phyloP scores from a whole-genome alignment of 2,329 filamentous ascomycete species.

The Trichoderma sp. region DNA sequence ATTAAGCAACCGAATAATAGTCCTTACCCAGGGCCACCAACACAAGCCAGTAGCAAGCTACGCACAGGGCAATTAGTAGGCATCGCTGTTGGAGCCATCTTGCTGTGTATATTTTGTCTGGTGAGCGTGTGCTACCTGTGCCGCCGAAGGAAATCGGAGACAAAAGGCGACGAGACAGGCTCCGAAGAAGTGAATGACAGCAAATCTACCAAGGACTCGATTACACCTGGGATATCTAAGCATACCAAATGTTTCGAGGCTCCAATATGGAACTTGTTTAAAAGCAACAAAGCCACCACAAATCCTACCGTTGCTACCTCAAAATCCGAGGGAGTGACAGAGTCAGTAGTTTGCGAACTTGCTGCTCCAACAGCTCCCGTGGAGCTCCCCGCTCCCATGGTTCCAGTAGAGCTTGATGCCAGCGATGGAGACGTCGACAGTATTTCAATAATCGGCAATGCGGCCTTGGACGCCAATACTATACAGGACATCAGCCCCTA shows the following conservation, averaged over 20 bases:
- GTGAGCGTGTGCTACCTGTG: conserved; percentile 40
- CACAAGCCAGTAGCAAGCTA: conserved; percentile 34
- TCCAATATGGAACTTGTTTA: conserved; percentile 40
- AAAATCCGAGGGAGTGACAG: conserved; percentile 36
- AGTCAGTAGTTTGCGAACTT: conserved; percentile 56
- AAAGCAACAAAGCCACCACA: conserved; percentile 30
- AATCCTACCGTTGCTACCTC: conserved; percentile 34
- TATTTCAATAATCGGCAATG: conserved; percentile 42
- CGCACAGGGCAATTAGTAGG: conserved; percentile 48
- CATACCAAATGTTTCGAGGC: conserved; percentile 46
- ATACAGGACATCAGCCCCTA: conserved; percentile 49
- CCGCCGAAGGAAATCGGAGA: conserved; percentile 37
- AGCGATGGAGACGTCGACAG: conserved; percentile 39
- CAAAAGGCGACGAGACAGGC: conserved; percentile 30
- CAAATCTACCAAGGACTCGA: conserved; percentile 36
- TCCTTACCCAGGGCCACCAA: conserved; percentile 46
- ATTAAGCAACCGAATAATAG: conserved; percentile 50
- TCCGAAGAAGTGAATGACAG: conserved; percentile 43
- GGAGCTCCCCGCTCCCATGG: conserved; percentile 51
- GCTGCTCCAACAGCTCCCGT: conserved; percentile 49
- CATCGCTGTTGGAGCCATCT: conserved; percentile 47
- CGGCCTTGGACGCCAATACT: conserved; percentile 45
- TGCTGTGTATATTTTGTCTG: conserved; percentile 35
- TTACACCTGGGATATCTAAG: conserved; percentile 32
- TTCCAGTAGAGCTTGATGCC: conserved; percentile 54